Base-by-base conservation (phyloP, 2,329 filamentous ascomycete species). In the Tolypocladium ovalisporum region DNA sequence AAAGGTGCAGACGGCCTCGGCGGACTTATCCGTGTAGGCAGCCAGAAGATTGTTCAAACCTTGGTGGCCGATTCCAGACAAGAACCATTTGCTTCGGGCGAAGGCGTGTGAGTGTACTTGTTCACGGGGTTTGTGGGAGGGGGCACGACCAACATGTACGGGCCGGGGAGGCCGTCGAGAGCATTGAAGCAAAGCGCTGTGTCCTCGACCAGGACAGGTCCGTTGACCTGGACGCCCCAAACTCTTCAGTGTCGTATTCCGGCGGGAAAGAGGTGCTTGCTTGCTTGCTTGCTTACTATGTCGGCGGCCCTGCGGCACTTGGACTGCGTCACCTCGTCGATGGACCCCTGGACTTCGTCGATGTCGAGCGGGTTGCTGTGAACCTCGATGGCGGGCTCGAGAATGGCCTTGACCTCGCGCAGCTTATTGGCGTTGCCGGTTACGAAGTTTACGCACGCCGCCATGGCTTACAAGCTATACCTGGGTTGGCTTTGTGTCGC, bases 371-470 rank as follows among this genome's bases (percentile, higher is more conserved):
- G 78, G 71, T 89, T 84, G 73, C 80, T 93, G 57, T 83, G 80
- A 47, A 99, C 80, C 61, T 86, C 78, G 62, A 97, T 87, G 37
- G 81, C 82, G 10, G 82, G 78, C 64, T 87, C 85, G 3, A 99
- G 81, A 65, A 99, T 97, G 22, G 88, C 87, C 72, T 89, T 85
- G 63, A 96, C 91, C 76, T 99, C 94, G 58, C 80, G 77, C 57
- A 99, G 81, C 77, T 99, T 99, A 77, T 96, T 95, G 68, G 87
- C 85, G 75, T 99, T 99, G 73, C 93, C 89, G 2, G 93, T 97
- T 70, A 99, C 96, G 77, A 99, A 99, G 74, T 95, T 92, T 63
- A 99, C 72, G 7, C 71, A 66, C 4, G 70, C 69, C 54, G 75
- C 70, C 75, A 80, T 80, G 37, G 7, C 42, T 36, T 36, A 32